Base-by-base conservation (phyloP, 805 yeast species). In the Nadsonia fulvescens region DNA sequence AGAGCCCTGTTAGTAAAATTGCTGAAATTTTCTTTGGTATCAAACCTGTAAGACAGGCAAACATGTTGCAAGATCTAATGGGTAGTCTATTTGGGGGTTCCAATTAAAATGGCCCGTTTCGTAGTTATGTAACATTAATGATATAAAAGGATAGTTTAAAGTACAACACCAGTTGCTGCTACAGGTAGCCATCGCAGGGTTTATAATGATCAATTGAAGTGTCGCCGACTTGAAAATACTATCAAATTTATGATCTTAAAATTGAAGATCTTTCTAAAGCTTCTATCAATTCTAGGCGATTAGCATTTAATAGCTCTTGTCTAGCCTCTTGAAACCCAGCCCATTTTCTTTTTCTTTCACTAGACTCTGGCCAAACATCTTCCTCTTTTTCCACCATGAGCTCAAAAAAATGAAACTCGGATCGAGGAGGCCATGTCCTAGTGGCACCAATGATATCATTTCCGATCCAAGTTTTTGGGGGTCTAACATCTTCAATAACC, bases 331-430 rank as follows among this genome's bases (percentile, higher is more conserved):
- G 36, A 31, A 32, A 49, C 5, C 31, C 19, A 44, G 76, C 72
- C 93, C 95, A 81, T 31, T 66, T 54, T 28, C 96, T 54, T 16
- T 58, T 54, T 32, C 98, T 60, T 32, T 52, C 52, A 9, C 51
- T 29, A 9, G 46, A 37, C 49, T 89, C 98, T 1, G 98, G 98
- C 75, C 83, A 89, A 13, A 46, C 58, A 1, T 54, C 61, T 22
- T 61, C 61, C 33, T 77, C 54, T 26, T 62, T 53, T 24, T 60
- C 61, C 32, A 78, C 54, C 9, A 46, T 42, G 75, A 86, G 61
- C 47, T 86, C 93, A 47, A 61, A 89, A 45, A 86, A 75, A 44
- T 82, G 89, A 43, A 72, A 86, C 46, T 81, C 93, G n/a, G 83
- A 60, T 34, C 77, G 58, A 2, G 93, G 93, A 4, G 71, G 65